Evolutionary conservation across 331 rosid genomes (phyloP), one percentile per base, ranked within the genome.

Genomic region (Stylosanthes scabra): DNA sequence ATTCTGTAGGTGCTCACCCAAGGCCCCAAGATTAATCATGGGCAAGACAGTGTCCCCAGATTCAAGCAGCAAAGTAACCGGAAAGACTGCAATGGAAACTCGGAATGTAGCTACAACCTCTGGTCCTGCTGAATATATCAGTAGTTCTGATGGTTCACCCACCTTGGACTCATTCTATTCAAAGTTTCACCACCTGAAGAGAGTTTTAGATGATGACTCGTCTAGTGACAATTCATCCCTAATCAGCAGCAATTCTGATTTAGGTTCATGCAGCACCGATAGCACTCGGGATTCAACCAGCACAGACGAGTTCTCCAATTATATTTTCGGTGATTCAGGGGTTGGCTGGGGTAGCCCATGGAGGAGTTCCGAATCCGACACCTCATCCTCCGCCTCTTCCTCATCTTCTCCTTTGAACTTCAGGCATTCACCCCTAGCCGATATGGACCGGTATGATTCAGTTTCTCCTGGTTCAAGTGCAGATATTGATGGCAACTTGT

Each of bases 181-280:
- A 9, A 80, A 62, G 75, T 83, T 74, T 60, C 86, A 78, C 27
- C 89, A 66, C 49, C 47, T 87, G 76, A 88, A 54, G 72, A 79
- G 82, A 84, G 81, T 82, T 82, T 66, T 86, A 13, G 91, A 87
- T 77, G 92, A 91, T 63, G 97, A 92, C 85, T 88, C 96, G 6
- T 90, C 96, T 15, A 94, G 99, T 77, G 99, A 94, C 72, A 88
- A 82, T 78, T 85, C 97, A 50, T 93, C 98, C 64, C 94, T 91
- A 51, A 41, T 93, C 78, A 91, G 97, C 88, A 78, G 59, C 78
- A 82, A 82, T 74, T 95, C 97, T 1, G 97, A 95, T 28, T 97
- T 83, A 86, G 92, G 97, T 77, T 95, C 97, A 72, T 90, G 85
- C 76, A 87, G 99, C 62, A 91, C 97, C 0, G 97, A 88, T 44